Evolutionary conservation across 495 filamentous ascomycete genomes (phyloP), one percentile per base, ranked within the genome.

Genomic region (Aspergillus mulundensis): DNA sequence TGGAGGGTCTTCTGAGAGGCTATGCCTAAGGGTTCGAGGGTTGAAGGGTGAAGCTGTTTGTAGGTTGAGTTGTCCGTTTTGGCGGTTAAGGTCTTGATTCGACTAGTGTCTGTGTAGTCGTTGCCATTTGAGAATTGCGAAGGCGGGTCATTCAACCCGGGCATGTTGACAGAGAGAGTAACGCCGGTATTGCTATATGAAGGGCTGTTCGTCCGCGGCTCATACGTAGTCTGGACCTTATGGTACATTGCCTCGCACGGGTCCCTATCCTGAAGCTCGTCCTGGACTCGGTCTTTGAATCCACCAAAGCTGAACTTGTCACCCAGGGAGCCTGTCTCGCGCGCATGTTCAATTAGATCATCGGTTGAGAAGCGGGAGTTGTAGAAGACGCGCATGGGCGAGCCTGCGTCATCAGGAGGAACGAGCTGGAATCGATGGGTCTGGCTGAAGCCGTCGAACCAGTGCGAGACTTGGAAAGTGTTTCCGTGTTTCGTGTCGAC

Each of bases 371-470:
- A 77, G 1, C 87, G 81, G n/a, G 87, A 90, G 45, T 85, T 87
- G 66, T 91, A 91, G n/a, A 78, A 69, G 3, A 91, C 83, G 23
- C 69, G 69, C 1, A 69, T 71, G 0, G 63, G 18, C 1, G 61
- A 38, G 18, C 70, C 46, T 10, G 51, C 47, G 14, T 57, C 61
- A 5, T 72, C 49, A 5, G 70, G 50, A n/a, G 58, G 57, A 15
- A 69, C 60, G 30, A 92, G 84, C 54, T 87, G 76, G 70, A 94
- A 92, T 14, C 82, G 81, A 60, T 91, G 87, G 2, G 81, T 83
- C 56, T 90, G 85, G n/a, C 77, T 77, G 41, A 91, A 83, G n/a
- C 87, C 84, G 66, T 91, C 86, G 56, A 91, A 90, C 89, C 89
- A 94, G 63, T 94, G 89, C 0, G 69, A 79, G 7, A 81, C 69